Conservation (phyloP, 2,329 filamentous ascomycete species). For the Xylaria sp. region DNA sequence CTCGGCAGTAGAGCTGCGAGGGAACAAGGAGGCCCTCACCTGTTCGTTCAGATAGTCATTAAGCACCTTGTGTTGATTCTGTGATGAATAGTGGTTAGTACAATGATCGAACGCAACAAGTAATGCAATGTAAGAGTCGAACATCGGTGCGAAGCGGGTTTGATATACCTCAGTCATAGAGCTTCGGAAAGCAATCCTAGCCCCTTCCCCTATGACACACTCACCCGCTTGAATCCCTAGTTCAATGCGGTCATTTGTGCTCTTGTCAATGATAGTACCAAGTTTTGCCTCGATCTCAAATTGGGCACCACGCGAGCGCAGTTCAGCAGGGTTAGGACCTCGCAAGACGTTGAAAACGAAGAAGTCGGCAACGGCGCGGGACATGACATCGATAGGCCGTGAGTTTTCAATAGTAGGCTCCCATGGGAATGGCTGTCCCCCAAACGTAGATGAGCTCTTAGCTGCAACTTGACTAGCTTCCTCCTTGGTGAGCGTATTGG, state of each 20-base stretch:
- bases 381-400: constrained; percentile 78
- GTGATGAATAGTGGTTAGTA: constrained; percentile 22
- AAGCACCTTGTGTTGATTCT: constrained; percentile 83
- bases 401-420: constrained; percentile 75
- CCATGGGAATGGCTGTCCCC: constrained; percentile 60
- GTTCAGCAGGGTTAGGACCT: constrained; percentile 72
- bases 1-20: constrained; percentile 61
- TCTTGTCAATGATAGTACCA: constrained; percentile 80
- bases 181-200: constrained; percentile 79
- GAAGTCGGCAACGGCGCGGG: constrained; percentile 83
- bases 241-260: constrained; percentile 74
- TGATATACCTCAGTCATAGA: constrained; percentile 85
- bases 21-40: constrained; percentile 68
- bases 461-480: constrained; percentile 37
- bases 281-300: constrained; percentile 97
- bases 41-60: constrained; percentile 86
- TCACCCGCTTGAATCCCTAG: constrained; percentile 74
- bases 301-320: constrained; percentile 72
- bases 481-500: constrained; percentile 45
- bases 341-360: constrained; percentile 77
- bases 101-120: not conserved
- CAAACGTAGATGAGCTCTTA: constrained; percentile 43
- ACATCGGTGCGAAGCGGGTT: constrained; percentile 8
- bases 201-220: constrained; percentile 71
- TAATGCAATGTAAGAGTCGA: not conserved